These are phyloP conservation scores for Phytophthora vignae DNA, from an alignment of 352 stramenopile species.

Conservation along the genomic window DNA sequence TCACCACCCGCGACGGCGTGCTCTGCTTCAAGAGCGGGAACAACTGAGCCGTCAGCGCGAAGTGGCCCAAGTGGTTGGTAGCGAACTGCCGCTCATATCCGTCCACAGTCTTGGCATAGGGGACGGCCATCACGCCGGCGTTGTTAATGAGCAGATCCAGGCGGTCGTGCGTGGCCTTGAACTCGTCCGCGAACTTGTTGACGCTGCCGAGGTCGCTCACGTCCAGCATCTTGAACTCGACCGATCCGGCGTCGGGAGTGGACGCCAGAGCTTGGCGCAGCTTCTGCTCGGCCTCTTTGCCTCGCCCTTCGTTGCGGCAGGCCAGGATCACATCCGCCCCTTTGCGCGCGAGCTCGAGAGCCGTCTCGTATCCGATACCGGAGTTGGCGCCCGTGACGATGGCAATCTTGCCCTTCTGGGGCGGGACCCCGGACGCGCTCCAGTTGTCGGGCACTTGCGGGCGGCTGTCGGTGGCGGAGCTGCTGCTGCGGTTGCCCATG, in stretches of 20 bases:
- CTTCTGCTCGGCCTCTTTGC: conserved; percentile 31
- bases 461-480: neutral
- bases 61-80: conserved; percentile 44
- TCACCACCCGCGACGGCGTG: conserved; percentile 30
- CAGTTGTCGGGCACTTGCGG: conserved; percentile 29
- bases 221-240: conserved; percentile 66
- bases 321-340: conserved; percentile 41
- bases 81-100: conserved; percentile 41
- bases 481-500: conserved; percentile 29
- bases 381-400: conserved; percentile 47
- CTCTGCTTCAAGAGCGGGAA: conserved; percentile 50
- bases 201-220: conserved; percentile 55
- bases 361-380: conserved; percentile 26
- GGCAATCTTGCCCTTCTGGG: conserved; percentile 32
- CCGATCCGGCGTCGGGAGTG: conserved; percentile 21
- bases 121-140: conserved; percentile 29
- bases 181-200: conserved; percentile 47
- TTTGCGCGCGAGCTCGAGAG: conserved; percentile 24
- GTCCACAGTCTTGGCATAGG: conserved; percentile 28
- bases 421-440: conserved; percentile 28
- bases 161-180: conserved; percentile 35
- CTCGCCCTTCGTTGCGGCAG: conserved; percentile 39
- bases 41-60: conserved; percentile 48
- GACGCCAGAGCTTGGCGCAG: conserved; percentile 20
- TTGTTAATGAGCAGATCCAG: conserved; percentile 55